A percentile compares a stretch with the other conserved stretches of the same genome.
phyloP scores from a whole-genome alignment of 73 alveolate genomes.

The Paramecium octaurelia region DNA sequence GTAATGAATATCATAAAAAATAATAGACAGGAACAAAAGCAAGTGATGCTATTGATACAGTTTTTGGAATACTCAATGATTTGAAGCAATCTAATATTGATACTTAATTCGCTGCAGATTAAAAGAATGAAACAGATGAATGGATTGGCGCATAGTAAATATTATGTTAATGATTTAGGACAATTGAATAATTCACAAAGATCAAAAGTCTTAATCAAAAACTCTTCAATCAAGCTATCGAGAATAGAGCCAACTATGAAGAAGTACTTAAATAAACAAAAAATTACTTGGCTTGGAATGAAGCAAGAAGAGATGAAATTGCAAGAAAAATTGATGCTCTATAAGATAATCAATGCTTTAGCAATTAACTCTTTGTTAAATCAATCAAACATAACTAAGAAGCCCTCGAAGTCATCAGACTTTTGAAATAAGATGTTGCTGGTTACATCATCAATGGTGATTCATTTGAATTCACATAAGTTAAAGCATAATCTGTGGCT shows the following conservation, averaged over 20 bases:
- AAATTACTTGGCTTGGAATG: slow-evolving; percentile 49
- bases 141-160: slow-evolving; percentile 17
- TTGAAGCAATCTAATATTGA: slow-evolving; percentile 28
- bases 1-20: neutral
- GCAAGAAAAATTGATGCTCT: slow-evolving; percentile 41
- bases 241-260: neutral
- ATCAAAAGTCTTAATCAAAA: neutral
- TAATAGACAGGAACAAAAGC: slow-evolving; percentile 47
- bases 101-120: slow-evolving; percentile 48
- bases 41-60: slow-evolving; percentile 52
- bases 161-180: neutral
- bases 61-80: slow-evolving; percentile 9
- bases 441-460: slow-evolving; percentile 39
- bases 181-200: slow-evolving; percentile 42
- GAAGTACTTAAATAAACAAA: slow-evolving; percentile 3
- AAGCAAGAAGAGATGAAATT: slow-evolving; percentile 40
- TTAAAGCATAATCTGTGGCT: slow-evolving; percentile 25
- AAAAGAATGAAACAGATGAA: slow-evolving; percentile 49
- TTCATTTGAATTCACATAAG: slow-evolving; percentile 49
- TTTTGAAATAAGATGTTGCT: slow-evolving; percentile 50
- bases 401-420: slow-evolving; percentile 38
- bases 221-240: neutral
- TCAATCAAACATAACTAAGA: slow-evolving; percentile 17
- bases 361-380: slow-evolving; percentile 31
- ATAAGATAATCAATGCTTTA: slow-evolving; percentile 13